Conservation (phyloP, 1,284 basidiomycete genomes). For the Fomitopsis betulina region DNA sequence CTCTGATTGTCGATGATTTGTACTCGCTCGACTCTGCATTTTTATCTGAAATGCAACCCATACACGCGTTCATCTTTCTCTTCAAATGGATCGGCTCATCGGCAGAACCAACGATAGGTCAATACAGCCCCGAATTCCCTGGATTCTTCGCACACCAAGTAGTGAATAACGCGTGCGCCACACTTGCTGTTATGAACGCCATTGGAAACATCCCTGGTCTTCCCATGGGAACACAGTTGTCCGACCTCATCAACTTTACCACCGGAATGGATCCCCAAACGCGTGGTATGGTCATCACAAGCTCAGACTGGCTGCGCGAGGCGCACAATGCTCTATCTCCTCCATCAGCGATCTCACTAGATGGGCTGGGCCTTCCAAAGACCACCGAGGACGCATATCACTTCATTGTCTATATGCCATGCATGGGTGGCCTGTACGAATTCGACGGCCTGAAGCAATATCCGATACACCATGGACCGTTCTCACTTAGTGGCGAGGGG, state of each 20-base stretch:
- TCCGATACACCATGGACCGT: slow-evolving; percentile 77
- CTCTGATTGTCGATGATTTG: slow-evolving; percentile 80
- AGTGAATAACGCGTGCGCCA: slow-evolving; percentile 92
- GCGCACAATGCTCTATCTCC: slow-evolving; percentile 90
- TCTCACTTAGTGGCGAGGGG: slow-evolving; percentile 62
- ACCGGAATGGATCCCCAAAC: slow-evolving; percentile 83
- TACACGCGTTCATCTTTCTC: slow-evolving; percentile 87
- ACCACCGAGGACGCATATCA: slow-evolving; percentile 88
- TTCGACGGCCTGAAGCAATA: slow-evolving; percentile 81
- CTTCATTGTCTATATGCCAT: slow-evolving; percentile 87
- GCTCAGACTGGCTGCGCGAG: slow-evolving; percentile 80
- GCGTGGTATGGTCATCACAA: slow-evolving; percentile 80
- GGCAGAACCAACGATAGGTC: slow-evolving; percentile 45
- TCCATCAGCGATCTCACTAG: slow-evolving; percentile 77
- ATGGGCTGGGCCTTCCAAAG: slow-evolving; percentile 67
- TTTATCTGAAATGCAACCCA: slow-evolving; percentile 68
- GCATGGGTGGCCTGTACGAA: slow-evolving; percentile 82
- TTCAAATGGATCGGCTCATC: slow-evolving; percentile 82
- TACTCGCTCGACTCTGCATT: slow-evolving; percentile 80
- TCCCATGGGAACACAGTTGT: slow-evolving; percentile 63
- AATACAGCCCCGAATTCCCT: slow-evolving; percentile 69
- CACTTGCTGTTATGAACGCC: slow-evolving; percentile 89
- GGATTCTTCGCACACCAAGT: slow-evolving; percentile 92
- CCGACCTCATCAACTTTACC: slow-evolving; percentile 75
- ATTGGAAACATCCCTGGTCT: slow-evolving; percentile 83